Evolutionary conservation across 2,329 filamentous ascomycete species (phyloP), one percentile per base, ranked within the genome.

Genomic region (Paecilomyces variotii): DNA sequence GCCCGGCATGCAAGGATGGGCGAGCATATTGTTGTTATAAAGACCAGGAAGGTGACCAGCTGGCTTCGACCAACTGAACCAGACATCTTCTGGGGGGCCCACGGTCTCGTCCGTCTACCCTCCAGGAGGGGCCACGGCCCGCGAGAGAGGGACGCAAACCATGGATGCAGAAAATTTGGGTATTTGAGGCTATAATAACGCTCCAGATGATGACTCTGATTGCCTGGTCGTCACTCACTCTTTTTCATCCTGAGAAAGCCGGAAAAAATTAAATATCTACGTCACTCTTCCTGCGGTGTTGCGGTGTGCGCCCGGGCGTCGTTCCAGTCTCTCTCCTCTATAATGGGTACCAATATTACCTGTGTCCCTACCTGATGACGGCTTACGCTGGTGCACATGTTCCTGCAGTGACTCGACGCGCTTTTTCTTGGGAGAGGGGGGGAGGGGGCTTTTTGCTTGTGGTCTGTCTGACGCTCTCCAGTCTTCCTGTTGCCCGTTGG

Each of bases 71-170:
- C 35, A 45, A 45, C 35, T 45, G 32, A 25, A 56, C 50, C 24
- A 25, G 25, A 45, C 7, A 11, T 35, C 26, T 39, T 12, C 54
- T 57, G 60, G 7, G 30, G 30, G 57, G 39, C 60, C 63, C 62
- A 65, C 63, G 64, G 59, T 65, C 63, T 62, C 57, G 59, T 59
- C 63, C 63, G 62, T 64, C 58, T 63, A 10, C 30, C 11, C 30
- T 56, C 27, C n/a, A 62, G 58, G 55, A 61, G 59, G 60, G 60
- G 61, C 60, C 60, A 60, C 64, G 64, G 63, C 58, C 64, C 63
- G 63, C 64, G 59, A 59, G 55, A 60, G 62, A 59, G 50, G 50
- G 25, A 26, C 50, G 50, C 24, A 52, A 52, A 52, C 50, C 50
- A 52, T 26, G 27, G 50, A n/a, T 26, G 25, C 24, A 28, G 27